Conservation (phyloP, 2,329 filamentous ascomycete genomes). For the Fusarium illudens region DNA sequence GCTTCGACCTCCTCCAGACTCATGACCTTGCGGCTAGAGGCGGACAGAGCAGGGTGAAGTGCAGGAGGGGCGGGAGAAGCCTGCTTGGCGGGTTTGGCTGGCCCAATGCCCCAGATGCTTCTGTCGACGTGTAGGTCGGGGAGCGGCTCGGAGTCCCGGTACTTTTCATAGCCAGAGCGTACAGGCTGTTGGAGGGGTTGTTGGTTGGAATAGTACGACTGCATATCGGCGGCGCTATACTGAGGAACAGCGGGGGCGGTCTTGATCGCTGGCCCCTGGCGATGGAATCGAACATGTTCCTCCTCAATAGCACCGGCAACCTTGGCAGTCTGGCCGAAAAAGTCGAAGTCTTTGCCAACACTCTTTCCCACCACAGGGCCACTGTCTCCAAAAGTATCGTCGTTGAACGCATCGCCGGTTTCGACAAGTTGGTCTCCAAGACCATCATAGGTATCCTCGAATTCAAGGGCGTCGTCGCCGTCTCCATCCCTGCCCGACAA, state of each 20-base stretch:
- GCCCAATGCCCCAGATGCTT: slow-evolving; percentile 86
- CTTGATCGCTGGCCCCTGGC: slow-evolving; percentile 70
- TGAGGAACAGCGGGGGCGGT: slow-evolving; percentile 46
- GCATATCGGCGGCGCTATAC: slow-evolving; percentile 50
- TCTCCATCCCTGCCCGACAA: slow-evolving; percentile 73
- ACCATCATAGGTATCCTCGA: slow-evolving; percentile 97
- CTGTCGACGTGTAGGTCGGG: slow-evolving; percentile 93
- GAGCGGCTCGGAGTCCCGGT: slow-evolving; percentile 82
- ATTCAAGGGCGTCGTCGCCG: slow-evolving; percentile 70
- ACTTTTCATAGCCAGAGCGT: slow-evolving; percentile 90
- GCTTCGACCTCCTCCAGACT: slow-evolving; percentile 97
- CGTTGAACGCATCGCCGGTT: slow-evolving; percentile 92
- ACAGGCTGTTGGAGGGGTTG: slow-evolving; percentile 62
- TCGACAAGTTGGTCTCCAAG: slow-evolving; percentile 91
- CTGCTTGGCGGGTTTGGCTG: slow-evolving; percentile 54
- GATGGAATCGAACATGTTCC: slow-evolving; percentile 84
- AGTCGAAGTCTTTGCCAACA: slow-evolving; percentile 95
- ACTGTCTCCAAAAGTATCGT: slow-evolving; percentile 82
- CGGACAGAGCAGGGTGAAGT: slow-evolving; percentile 33
- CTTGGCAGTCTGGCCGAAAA: slow-evolving; percentile 91
- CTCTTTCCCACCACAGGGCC: slow-evolving; percentile 52
- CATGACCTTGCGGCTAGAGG: slow-evolving; percentile 78
- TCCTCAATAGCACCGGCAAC: slow-evolving; percentile 87
- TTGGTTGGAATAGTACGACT: slow-evolving; percentile 37
- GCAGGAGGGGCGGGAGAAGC: slow-evolving; percentile 43